Percentiles rank a stretch among this genome's conserved stretches.
phyloP scores from a whole-genome alignment of 768 basidiomycete genomes.

The Hypholoma sublateritium region DNA sequence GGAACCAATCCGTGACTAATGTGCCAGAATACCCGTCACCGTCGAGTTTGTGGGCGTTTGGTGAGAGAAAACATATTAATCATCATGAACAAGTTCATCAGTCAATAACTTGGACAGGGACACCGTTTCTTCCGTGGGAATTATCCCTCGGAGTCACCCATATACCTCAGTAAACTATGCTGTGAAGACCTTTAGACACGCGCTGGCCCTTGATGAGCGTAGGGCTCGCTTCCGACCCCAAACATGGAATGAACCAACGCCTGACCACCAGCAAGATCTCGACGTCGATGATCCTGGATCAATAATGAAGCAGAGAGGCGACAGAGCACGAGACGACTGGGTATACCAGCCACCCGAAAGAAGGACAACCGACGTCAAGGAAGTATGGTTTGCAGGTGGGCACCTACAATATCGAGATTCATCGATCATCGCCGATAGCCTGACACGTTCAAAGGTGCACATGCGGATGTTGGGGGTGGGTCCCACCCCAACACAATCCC shows the following conservation, averaged over 20 bases:
- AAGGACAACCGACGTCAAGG: conserved; percentile 9
- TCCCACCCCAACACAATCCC: conserved; percentile 19
- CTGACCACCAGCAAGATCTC: conserved; percentile 9
- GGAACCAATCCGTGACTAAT: not conserved
- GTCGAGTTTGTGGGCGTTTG: conserved; percentile 30
- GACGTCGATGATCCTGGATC: conserved; percentile 10
- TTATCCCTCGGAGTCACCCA: conserved; percentile 13
- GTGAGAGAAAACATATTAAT: conserved; percentile 7
- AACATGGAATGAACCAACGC: conserved; percentile 11
- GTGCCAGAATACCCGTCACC: conserved; percentile 9
- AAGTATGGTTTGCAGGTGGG: conserved; percentile 14
- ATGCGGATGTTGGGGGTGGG: conserved; percentile 18
- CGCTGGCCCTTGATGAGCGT: conserved; percentile 16
- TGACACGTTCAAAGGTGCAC: not conserved
- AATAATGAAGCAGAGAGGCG: not conserved
- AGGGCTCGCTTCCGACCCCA: conserved; percentile 10
- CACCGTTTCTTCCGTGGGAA: conserved; percentile 16
- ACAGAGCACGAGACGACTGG: conserved; percentile 4
- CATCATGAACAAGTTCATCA: not conserved
- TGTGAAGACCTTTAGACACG: conserved; percentile 15
- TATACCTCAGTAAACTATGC: conserved; percentile 13
- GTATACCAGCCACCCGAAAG: conserved; percentile 8
- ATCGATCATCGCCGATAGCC: not conserved
- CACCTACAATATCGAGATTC: not conserved
- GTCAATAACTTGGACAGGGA: conserved; percentile 6